phyloP scores from a whole-genome alignment of 306 rosid genomes.

The Prunus mume region DNA sequence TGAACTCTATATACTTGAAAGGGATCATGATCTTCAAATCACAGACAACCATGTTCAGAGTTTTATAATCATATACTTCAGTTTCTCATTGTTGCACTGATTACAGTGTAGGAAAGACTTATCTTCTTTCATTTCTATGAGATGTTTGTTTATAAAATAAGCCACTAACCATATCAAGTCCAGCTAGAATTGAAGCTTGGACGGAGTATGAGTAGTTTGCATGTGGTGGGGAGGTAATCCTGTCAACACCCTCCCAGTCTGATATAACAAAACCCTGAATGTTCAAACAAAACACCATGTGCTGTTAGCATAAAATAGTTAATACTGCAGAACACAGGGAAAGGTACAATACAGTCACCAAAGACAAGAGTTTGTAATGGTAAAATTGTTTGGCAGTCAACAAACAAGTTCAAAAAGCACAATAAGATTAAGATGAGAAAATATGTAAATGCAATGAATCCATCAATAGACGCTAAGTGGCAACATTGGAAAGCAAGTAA shows the following conservation, averaged over 20 bases:
- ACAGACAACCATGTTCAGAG: constrained; percentile 25
- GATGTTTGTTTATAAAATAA: constrained; percentile 22
- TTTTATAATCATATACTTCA: constrained; percentile 8
- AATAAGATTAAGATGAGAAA: background rate
- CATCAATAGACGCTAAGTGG: background rate
- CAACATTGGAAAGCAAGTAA: background rate
- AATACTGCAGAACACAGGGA: background rate
- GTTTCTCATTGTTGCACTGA: constrained; percentile 2
- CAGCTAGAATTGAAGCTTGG: constrained; percentile 77
- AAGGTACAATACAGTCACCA: background rate
- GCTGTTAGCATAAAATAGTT: constrained; percentile 16
- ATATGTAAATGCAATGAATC: background rate
- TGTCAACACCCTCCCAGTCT: constrained; percentile 95
- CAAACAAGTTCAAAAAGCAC: background rate
- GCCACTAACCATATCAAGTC: constrained; percentile 86
- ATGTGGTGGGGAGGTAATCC: constrained; percentile 68
- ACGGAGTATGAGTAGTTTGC: constrained; percentile 83
- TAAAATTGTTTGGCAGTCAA: background rate
- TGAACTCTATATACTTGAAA: constrained; percentile 58
- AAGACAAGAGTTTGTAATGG: background rate
- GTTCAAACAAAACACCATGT: constrained; percentile 23
- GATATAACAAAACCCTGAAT: constrained; percentile 97
- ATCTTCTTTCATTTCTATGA: constrained; percentile 4
- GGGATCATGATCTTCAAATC: constrained; percentile 85
- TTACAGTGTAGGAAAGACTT: background rate